Conservation (phyloP, 2,329 filamentous ascomycete species). For the Plenodomus lindquistii region DNA sequence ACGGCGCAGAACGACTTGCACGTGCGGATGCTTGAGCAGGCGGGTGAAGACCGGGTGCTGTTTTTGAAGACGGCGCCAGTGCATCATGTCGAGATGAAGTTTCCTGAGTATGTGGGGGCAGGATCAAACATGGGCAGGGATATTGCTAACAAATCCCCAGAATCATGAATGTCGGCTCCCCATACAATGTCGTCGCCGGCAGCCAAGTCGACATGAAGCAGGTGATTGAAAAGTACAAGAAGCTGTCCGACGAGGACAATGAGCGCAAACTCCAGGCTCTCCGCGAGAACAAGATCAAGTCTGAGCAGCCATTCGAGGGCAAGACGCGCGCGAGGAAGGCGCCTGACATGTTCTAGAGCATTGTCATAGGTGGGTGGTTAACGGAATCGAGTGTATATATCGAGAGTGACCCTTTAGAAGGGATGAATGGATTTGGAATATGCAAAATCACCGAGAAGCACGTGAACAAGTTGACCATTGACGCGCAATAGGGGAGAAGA, state of each 20-base stretch:
- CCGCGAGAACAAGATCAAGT: conserved; percentile 35
- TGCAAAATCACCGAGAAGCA: not conserved
- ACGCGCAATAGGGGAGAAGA: too few relatives aligned
- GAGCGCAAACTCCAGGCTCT: conserved; percentile 56
- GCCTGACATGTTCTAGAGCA: conserved; percentile 16
- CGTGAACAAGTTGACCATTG: too few relatives aligned
- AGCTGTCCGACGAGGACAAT: conserved; percentile 60
- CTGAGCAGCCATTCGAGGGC: conserved; percentile 36
- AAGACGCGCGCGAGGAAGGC: conserved; percentile 27
- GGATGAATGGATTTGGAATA: not conserved
- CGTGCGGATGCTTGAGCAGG: conserved; percentile 64
- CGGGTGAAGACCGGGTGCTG: conserved; percentile 64
- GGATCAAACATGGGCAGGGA: not conserved
- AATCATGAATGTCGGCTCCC: conserved; percentile 64
- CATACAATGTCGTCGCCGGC: conserved; percentile 67
- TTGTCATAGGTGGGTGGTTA: not conserved
- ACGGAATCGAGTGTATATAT: not conserved
- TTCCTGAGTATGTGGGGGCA: conserved; percentile 63
- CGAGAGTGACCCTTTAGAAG: not conserved
- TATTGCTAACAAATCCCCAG: conserved; percentile 43
- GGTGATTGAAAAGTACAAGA: conserved; percentile 66
- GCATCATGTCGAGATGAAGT: conserved; percentile 59
- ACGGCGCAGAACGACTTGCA: conserved; percentile 63
- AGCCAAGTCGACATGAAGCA: conserved; percentile 61
- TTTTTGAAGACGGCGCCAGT: conserved; percentile 55